Base-by-base conservation (phyloP, 2,329 filamentous ascomycete species). In the Pestalotiopsis sp. region DNA sequence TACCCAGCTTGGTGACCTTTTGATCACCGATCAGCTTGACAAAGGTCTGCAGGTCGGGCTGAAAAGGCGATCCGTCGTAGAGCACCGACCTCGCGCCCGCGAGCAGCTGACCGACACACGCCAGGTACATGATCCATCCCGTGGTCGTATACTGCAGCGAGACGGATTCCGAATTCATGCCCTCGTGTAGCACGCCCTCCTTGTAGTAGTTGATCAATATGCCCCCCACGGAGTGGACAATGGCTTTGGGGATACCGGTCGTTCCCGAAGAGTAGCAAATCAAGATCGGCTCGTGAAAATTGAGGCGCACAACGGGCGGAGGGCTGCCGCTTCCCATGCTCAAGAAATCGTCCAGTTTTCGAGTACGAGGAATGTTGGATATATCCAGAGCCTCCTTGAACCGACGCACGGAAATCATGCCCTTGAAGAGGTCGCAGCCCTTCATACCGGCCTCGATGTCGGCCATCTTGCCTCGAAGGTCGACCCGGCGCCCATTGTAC, bases 41-140 rank as follows among this genome's bases (percentile, higher is more conserved):
- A 72, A 94, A 89, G 3, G 87, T 85, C 20, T 81, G 85, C 1
- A 89, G 81, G 70, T 93, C 88, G 0, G 93, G 93, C 60, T 90
- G 81, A 78, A 97, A 94, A 0, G 93, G 93, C 9, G 90, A 93
- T 3, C 93, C 94, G 76, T 97, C 93, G 77, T 97, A 97, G n/a
- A 95, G 82, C 1, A 97, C 79, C 1, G 87, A 83, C 5, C 88
- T 85, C 0, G 85, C 84, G 7, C 93, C 92, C 52, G 84, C 80
- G 1, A 91, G 73, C 7, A 95, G 82, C 3, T 84, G 82, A 23
- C 85, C 83, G 0, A 93, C 82, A 49, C 86, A 87, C 2, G 84
- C 81, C 9, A 94, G 82, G 76, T 95, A 96, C 93, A 97, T 97
- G 80, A 97, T 96, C 93, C 93, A 97, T 0, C 92, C 92, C 0